Evolutionary conservation across 768 basidiomycete genomes (phyloP), one percentile per base, ranked within the genome.

Genomic region (Botryobasidium botryosum): DNA sequence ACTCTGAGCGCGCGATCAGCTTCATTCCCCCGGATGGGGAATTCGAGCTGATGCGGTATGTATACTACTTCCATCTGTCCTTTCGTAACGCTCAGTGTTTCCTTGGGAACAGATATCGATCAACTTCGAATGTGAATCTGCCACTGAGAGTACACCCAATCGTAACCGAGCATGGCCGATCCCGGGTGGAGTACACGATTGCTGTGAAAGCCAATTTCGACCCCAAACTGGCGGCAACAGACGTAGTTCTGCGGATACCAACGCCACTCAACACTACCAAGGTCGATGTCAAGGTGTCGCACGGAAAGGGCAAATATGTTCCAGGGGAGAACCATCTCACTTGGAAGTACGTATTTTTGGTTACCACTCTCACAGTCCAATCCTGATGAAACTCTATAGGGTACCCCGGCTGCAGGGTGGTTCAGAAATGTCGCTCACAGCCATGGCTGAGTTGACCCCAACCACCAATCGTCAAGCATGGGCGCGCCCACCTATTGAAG

Each of bases 11-110:
- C 35, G 88, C 86, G 1, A 97, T 99, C 62, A 90, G 82, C 55
- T 97, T 97, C 62, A 79, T 97, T 28, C 94, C 94, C 1, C 94
- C 94, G 2, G 94, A 99, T 56, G 94, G 94, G 23, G 94, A 99
- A 60, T 99, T 99, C 53, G 94, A 99, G 61, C 68, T 99, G 31
- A 97, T 99, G 94, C 72, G 76, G 87, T 83, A 44, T 52, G 78
- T 61, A 4, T 18, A 26, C 5, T 28, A 12, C 36, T 5, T 32
- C 26, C 4, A 20, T n/a, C 36, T 36, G 18, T 48, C 33, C 25
- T 31, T 36, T 13, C 25, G 8, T 1, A 1, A 12, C 20, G 2
- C 42, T 35, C 38, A 8, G 13, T 3, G 20, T 18, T 3, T 2
- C 1, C 5, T 6, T 33, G 10, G n/a, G 3, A 42, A 17, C 53